These are phyloP conservation scores for Zygosaccharomyces kombuchaensis DNA, from an alignment of 805 yeast species.

Conservation along the genomic window DNA sequence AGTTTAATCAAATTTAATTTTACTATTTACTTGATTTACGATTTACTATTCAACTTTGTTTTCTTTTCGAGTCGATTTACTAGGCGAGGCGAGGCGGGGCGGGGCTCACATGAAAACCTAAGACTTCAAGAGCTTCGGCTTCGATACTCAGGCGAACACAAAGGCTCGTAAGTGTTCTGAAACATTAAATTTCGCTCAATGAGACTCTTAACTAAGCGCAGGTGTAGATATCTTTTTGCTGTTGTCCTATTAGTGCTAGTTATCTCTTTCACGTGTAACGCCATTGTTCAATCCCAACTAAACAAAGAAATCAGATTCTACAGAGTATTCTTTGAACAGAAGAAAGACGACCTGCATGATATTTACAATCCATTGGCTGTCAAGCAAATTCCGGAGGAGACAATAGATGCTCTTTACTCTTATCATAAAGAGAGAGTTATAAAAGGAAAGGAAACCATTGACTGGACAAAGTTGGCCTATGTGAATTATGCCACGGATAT, in stretches of 20 bases:
- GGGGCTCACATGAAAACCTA: neutral
- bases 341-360: constrained; percentile 25
- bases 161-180: neutral
- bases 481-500: constrained; percentile 56
- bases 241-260: constrained; percentile 9
- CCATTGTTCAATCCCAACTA: constrained; percentile 29
- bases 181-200: constrained; percentile 3
- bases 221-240: constrained; percentile 16
- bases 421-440: constrained; percentile 9
- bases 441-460: constrained; percentile 21
- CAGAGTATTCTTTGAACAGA: constrained; percentile 23
- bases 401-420: constrained; percentile 24
- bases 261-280: constrained; percentile 16
- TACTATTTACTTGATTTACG: neutral
- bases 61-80: neutral
- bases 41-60: neutral
- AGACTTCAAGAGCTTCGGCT: neutral
- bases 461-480: constrained; percentile 50
- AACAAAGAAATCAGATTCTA: constrained; percentile 31
- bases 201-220: constrained; percentile 26
- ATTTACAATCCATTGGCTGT: constrained; percentile 29
- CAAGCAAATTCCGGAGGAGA: constrained; percentile 29
- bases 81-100: neutral
- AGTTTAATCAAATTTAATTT: neutral
- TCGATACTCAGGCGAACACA: too few species aligned